These are phyloP conservation scores for Candida ipomoeae DNA, from an alignment of 805 yeast genomes.

Conservation along the genomic window DNA sequence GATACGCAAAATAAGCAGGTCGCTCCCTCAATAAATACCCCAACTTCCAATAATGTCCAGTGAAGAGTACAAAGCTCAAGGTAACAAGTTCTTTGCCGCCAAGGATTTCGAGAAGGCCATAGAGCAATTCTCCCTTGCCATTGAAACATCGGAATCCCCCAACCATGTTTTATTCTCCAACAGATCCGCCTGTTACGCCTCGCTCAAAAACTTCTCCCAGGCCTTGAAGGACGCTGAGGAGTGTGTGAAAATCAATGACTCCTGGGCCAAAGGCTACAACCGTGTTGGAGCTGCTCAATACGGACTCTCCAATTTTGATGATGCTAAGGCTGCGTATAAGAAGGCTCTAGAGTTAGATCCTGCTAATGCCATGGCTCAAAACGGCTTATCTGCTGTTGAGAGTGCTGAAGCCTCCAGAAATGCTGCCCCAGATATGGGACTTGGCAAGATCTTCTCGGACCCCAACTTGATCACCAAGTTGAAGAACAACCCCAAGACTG, in stretches of 20 bases:
- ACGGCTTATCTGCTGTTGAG: constrained; percentile 70
- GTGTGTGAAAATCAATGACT: constrained; percentile 72
- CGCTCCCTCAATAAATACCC: not conserved
- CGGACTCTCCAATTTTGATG: constrained; percentile 79
- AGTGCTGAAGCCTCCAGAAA: constrained; percentile 53
- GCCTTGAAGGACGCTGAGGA: constrained; percentile 85
- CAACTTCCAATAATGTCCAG: constrained; percentile 44
- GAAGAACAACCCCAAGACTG: constrained; percentile 79
- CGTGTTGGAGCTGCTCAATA: constrained; percentile 90
- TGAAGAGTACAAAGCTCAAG: constrained; percentile 82
- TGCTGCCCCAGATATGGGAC: constrained; percentile 65
- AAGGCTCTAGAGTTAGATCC: constrained; percentile 82
- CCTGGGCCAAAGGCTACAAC: constrained; percentile 95
- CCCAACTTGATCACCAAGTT: constrained; percentile 75
- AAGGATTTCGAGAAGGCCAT: constrained; percentile 81
- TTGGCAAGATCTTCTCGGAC: constrained; percentile 74
- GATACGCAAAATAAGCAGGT: not conserved
- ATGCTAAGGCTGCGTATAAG: constrained; percentile 65
- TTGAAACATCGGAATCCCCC: constrained; percentile 73
- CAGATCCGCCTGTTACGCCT: constrained; percentile 88
- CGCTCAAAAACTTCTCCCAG: constrained; percentile 63
- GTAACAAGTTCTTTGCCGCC: constrained; percentile 87
- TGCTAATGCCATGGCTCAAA: constrained; percentile 77
- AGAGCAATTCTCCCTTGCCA: constrained; percentile 79
- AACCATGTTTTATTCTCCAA: constrained; percentile 92